Conservation (phyloP, 2,329 filamentous ascomycete genomes). For the Clarireedia paspali region DNA sequence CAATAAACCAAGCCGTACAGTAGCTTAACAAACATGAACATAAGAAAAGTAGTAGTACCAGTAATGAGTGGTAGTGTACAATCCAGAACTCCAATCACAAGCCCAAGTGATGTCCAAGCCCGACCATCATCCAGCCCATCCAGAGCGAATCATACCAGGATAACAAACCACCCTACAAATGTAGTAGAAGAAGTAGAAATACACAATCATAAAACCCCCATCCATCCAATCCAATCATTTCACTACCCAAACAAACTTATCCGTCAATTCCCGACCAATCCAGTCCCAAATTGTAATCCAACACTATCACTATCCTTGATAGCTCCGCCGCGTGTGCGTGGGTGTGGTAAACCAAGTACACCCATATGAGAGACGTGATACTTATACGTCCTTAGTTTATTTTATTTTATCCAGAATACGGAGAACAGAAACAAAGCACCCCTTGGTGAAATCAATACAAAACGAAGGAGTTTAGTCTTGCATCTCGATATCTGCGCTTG, state of each 20-base stretch:
- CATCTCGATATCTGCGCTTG: no score
- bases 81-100: neutral
- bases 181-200: conserved; percentile 7
- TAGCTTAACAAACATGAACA: neutral
- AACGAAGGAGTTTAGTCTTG: neutral
- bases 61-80: neutral
- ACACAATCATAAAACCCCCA: neutral
- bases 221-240: neutral
- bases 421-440: neutral
- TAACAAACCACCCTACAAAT: conserved; percentile 1
- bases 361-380: neutral
- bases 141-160: conserved; percentile 4
- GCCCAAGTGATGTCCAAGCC: neutral
- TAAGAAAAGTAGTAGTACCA: neutral
- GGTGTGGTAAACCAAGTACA: no score
- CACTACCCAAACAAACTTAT: neutral
- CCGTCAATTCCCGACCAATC: neutral
- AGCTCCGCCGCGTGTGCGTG: neutral
- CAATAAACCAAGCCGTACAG: no score
- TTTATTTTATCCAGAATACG: neutral
- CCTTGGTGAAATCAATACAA: neutral
- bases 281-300: neutral
- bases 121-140: neutral
- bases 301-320: conserved; percentile 4
- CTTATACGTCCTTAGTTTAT: conserved; percentile 5